phyloP scores from a whole-genome alignment of 192 early-diverging fungal genomes.

The Coemansia sp. region DNA sequence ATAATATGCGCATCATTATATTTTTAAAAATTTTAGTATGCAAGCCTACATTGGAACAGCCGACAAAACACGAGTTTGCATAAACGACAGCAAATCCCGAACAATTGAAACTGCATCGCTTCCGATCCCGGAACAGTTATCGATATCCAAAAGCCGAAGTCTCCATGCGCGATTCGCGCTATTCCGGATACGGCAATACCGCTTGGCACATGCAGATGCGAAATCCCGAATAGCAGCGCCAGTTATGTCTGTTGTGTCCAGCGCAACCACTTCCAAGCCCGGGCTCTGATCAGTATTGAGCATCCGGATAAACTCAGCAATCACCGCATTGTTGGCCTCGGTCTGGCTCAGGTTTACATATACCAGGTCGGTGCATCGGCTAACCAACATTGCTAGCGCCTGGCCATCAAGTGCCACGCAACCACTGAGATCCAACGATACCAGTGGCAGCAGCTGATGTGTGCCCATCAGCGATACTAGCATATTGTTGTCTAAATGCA shows the following conservation, averaged over 20 bases:
- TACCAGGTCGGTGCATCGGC: constrained; percentile 23
- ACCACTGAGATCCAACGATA: constrained; percentile 34
- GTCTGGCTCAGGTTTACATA: constrained; percentile 38
- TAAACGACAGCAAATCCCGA: constrained; percentile 29
- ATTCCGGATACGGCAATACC: constrained; percentile 14
- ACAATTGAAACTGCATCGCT: constrained; percentile 37
- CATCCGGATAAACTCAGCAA: constrained; percentile 15
- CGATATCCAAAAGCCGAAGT: constrained; percentile 33
- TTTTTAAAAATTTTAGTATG: not conserved
- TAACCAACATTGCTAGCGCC: constrained; percentile 15
- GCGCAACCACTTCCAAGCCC: constrained; percentile 25
- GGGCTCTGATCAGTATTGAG: not conserved
- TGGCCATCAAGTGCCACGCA: constrained; percentile 22
- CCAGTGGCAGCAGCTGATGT: constrained; percentile 15
- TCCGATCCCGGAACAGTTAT: constrained; percentile 30
- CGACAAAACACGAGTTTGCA: constrained; percentile 24
- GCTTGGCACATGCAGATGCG: constrained; percentile 30
- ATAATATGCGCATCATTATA: not conserved
- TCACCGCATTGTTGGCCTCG: constrained; percentile 26
- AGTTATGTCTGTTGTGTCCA: constrained; percentile 33
- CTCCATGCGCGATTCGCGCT: constrained; percentile 14
- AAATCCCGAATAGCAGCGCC: constrained; percentile 41
- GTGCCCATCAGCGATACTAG: constrained; percentile 2
- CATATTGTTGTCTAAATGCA: constrained; percentile 5
- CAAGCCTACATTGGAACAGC: constrained; percentile 7